Evolutionary conservation across 1,284 basidiomycete genomes (phyloP).

Genomic region (Phlebopus sp.): DNA sequence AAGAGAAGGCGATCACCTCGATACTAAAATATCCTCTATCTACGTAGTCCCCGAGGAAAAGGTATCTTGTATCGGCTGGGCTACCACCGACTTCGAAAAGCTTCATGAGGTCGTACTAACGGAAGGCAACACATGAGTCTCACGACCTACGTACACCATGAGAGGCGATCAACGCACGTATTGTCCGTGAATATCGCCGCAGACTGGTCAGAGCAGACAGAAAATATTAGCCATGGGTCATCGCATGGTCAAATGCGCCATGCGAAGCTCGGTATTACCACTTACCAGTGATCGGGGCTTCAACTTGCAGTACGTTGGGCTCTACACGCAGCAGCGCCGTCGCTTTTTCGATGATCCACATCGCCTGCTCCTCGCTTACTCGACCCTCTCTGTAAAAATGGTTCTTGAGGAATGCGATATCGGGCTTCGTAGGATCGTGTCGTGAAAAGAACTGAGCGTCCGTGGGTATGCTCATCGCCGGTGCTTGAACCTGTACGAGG

Average conservation of each 20-base stretch:
- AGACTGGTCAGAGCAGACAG: constrained; percentile 48
- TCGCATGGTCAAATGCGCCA: background rate
- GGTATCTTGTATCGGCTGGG: constrained; percentile 89
- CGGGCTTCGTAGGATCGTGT: constrained; percentile 84
- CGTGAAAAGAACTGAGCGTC: constrained; percentile 92
- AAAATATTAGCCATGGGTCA: constrained; percentile 9
- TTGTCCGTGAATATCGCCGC: constrained; percentile 85
- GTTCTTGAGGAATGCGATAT: constrained; percentile 97
- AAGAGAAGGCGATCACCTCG: constrained; percentile 50
- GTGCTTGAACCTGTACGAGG: constrained; percentile 78
- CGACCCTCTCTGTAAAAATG: constrained; percentile 98
- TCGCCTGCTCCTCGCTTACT: constrained; percentile 85
- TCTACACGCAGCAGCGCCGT: constrained; percentile 77
- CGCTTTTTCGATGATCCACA: constrained; percentile 82
- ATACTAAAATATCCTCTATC: constrained; percentile 93
- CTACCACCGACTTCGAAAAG: constrained; percentile 93
- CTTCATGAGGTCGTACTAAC: constrained; percentile 90
- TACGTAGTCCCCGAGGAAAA: constrained; percentile 94
- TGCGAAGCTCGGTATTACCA: background rate
- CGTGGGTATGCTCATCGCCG: constrained; percentile 89
- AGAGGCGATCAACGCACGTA: too few relatives aligned
- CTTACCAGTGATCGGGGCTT: constrained; percentile 89
- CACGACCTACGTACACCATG: too few relatives aligned
- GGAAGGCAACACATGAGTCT: constrained; percentile 19
- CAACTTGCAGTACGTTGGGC: constrained; percentile 84